These are phyloP conservation scores for Ophiostoma pallidulum DNA, from an alignment of 2,329 filamentous ascomycete species.

Conservation along the genomic window DNA sequence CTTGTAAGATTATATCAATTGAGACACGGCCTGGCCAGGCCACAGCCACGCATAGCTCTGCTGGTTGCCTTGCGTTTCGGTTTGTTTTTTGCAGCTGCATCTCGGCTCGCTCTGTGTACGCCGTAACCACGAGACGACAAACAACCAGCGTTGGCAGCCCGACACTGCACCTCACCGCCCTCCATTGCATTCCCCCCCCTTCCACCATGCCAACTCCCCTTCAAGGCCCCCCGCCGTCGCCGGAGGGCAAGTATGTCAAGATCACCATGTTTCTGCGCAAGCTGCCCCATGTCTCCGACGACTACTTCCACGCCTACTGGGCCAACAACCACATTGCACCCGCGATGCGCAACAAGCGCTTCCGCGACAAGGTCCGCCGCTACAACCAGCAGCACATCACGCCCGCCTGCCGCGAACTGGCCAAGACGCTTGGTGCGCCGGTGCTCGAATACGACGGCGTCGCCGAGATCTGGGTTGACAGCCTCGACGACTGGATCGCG, in stretches of 20 bases:
- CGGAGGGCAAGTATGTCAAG: conserved; percentile 17
- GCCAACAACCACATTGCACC: conserved; percentile 21
- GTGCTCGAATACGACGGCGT: conserved; percentile 15
- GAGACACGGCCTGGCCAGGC: no score
- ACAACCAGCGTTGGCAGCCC: no score
- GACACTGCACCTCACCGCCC: background rate
- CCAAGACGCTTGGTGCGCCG: conserved; percentile 3
- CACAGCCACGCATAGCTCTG: no score
- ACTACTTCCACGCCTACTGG: conserved; percentile 24
- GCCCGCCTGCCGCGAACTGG: conserved; percentile 5
- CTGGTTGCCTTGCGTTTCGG: no score
- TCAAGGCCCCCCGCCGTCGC: conserved; percentile 11
- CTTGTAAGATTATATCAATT: no score
- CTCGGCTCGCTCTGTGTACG: no score
- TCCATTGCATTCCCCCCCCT: background rate
- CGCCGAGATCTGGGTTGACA: conserved; percentile 15
- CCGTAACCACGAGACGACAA: no score
- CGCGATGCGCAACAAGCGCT: conserved; percentile 19
- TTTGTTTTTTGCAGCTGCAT: background rate
- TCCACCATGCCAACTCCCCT: background rate
- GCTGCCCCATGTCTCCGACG: conserved; percentile 21
- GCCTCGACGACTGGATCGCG: conserved; percentile 12
- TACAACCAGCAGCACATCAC: conserved; percentile 16
- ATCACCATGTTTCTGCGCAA: conserved; percentile 22
- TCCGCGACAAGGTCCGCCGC: conserved; percentile 15